Evolutionary conservation across 371 early-diverging fungal species (phyloP).

Genomic region (Pancytospora epiphaga): DNA sequence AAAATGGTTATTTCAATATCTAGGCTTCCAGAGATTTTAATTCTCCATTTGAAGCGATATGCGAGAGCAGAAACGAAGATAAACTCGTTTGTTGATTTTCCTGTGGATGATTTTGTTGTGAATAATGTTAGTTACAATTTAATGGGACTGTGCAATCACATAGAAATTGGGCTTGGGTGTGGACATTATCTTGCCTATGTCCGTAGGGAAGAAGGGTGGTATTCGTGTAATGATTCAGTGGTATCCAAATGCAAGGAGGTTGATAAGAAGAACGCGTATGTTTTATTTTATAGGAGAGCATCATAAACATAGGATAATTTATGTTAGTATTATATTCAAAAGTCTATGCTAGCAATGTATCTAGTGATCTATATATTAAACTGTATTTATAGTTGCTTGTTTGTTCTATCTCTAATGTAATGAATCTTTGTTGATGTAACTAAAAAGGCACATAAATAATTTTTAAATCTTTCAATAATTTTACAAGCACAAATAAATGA

Average conservation of each 20-base stretch:
- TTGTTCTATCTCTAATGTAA: too few relatives aligned
- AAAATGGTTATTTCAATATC: slow-evolving; percentile 72
- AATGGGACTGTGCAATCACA: slow-evolving; percentile 36
- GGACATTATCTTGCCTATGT: slow-evolving; percentile 55
- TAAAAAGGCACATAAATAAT: too few relatives aligned
- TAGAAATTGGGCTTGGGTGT: slow-evolving; percentile 15
- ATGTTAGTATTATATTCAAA: not conserved
- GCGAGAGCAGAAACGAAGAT: slow-evolving; percentile 67
- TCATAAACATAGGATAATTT: not conserved
- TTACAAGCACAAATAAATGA: too few relatives aligned
- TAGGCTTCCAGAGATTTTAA: slow-evolving; percentile 74
- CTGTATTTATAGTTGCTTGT: too few relatives aligned
- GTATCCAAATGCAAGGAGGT: slow-evolving; percentile 21
- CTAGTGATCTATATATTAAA: too few relatives aligned
- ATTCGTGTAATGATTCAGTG: slow-evolving; percentile 48
- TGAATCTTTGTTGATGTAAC: slow-evolving; percentile 2
- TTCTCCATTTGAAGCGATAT: slow-evolving; percentile 79
- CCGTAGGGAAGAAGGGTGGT: slow-evolving; percentile 35
- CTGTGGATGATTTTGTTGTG: not conserved
- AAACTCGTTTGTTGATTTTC: slow-evolving; percentile 69
- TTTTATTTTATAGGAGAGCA: slow-evolving; percentile 44
- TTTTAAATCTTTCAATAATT: too few relatives aligned
- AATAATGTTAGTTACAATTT: slow-evolving; percentile 23
- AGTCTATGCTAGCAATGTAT: too few relatives aligned
- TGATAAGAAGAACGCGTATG: slow-evolving; percentile 45